Evolutionary conservation across 176 grass and related monocot species (phyloP).

Genomic region (Rhipidocladum racemiflorum): DNA sequence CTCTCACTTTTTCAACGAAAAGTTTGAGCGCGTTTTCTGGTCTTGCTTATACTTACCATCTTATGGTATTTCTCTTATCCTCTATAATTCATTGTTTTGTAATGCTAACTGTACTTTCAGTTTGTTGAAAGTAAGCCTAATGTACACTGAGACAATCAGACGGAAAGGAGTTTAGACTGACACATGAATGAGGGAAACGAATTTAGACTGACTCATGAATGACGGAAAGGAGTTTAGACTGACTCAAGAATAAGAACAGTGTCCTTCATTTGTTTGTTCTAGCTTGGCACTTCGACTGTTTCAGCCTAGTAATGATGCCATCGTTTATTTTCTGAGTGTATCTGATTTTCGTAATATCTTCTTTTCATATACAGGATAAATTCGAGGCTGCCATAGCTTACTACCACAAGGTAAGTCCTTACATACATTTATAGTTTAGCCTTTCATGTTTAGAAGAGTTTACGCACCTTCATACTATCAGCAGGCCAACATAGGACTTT

Average conservation of each 20-base stretch:
- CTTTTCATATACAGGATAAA: slow-evolving; percentile 65
- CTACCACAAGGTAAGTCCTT: slow-evolving; percentile 81
- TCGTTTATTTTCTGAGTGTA: not conserved
- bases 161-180: not conserved
- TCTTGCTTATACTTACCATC: slow-evolving; percentile 85
- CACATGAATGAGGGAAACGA: not conserved
- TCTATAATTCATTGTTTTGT: slow-evolving; percentile 4
- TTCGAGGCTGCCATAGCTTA: slow-evolving; percentile 82
- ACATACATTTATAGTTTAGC: not conserved
- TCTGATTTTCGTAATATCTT: not conserved
- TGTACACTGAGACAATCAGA: not conserved
- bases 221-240: too few relatives aligned
- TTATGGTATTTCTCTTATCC: slow-evolving; percentile 61
- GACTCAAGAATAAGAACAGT: not conserved
- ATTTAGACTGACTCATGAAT: too few relatives aligned
- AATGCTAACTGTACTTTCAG: slow-evolving; percentile 2
- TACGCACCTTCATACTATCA: not conserved
- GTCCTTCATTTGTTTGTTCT: slow-evolving; percentile 2
- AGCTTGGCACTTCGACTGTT: slow-evolving; percentile 14
- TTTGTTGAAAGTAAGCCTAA: not conserved
- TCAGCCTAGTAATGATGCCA: not conserved
- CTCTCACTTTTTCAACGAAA: slow-evolving; percentile 81
- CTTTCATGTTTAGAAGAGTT: not conserved
- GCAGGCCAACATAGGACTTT: not conserved
- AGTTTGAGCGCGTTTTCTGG: slow-evolving; percentile 83